phyloP scores from a whole-genome alignment of 2,329 filamentous ascomycete species.

The Zelopaecilomyces penicillatus region DNA sequence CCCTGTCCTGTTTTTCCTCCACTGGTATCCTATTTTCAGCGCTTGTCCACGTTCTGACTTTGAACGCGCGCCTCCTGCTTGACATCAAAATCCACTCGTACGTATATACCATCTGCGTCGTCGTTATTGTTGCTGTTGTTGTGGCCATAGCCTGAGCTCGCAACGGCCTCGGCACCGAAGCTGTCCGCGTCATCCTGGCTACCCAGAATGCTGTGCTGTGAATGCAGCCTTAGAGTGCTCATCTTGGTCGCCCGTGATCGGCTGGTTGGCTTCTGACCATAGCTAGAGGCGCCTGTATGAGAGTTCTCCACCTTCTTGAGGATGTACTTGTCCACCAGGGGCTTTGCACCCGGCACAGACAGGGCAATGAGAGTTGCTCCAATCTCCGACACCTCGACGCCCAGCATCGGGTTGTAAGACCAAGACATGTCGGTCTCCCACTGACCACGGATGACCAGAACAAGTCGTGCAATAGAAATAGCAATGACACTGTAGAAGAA shows the following conservation, averaged over 20 bases:
- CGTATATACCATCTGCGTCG: conserved; percentile 24
- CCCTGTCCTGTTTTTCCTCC: not conserved
- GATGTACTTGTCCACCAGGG: conserved; percentile 31
- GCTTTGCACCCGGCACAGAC: conserved; percentile 42
- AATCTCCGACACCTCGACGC: conserved; percentile 41
- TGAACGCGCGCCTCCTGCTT: conserved; percentile 16
- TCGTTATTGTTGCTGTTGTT: conserved; percentile 16
- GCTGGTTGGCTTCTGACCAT: conserved; percentile 13
- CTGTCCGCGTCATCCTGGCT: conserved; percentile 18
- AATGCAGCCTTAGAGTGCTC: conserved; percentile 21
- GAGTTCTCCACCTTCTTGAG: conserved; percentile 16
- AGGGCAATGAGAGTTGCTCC: conserved; percentile 42
- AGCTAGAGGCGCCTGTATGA: conserved; percentile 15
- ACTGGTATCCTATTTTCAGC: not conserved
- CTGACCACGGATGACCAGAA: conserved; percentile 39
- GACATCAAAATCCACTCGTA: conserved; percentile 28
- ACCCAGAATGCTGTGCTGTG: conserved; percentile 19
- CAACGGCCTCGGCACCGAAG: conserved; percentile 15
- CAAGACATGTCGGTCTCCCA: conserved; percentile 40
- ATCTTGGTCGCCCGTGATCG: conserved; percentile 20
- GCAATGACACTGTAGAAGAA: conserved; percentile 33
- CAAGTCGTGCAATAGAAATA: conserved; percentile 38
- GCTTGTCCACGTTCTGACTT: conserved; percentile 1
- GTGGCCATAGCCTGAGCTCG: conserved; percentile 14
- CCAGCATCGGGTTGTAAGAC: conserved; percentile 42